Base-by-base conservation (phyloP, 1,284 basidiomycete genomes). In the Pseudozyma sp. region DNA sequence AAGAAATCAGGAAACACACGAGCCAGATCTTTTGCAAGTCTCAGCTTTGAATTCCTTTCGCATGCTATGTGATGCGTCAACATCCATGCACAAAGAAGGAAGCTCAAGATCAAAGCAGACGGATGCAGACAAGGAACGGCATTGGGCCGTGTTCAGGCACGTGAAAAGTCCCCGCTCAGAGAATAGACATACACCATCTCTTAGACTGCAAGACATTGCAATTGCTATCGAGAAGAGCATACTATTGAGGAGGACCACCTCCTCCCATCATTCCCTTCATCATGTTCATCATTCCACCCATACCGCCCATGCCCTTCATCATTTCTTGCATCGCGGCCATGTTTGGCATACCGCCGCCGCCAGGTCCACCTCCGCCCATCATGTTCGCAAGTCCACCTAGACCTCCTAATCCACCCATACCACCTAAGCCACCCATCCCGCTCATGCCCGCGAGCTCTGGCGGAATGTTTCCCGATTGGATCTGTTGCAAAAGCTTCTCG, bases 211-310 rank as follows among this genome's bases (percentile, higher is more conserved):
- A 39, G 8, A 39, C 38, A 39, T 9, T n/a, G n/a, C n/a, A 14
- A 39, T 12, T 40, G 39, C 39, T 8, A 12, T 13, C 7, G n/a
- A 44, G 43, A 44, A 18, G 19, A 18, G 14, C 43, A 54, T 42
- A 54, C n/a, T 54, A 43, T 19, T 57, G 53, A 47, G 60, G 57
- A 57, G 58, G 51, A 8, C 85, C 85, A 8, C 86, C 87, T 70
- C 86, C 86, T 18, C 92, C 93, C 92, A 94, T 93, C 73, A 91
- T 91, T 54, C 90, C 86, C 92, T 95, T 94, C 90, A 94, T 93
- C 87, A 87, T 86, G 64, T 86, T 85, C n/a, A 82, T 83, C 85
- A 87, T 86, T 3, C 81, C 84, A 55, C 80, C 82, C 31, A 86
- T 85, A 2, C 85, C 85, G 18, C 85, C 84, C 72, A 82, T 85